These are phyloP conservation scores for Agaricus blazei DNA, from an alignment of 768 basidiomycete species.

Conservation along the genomic window DNA sequence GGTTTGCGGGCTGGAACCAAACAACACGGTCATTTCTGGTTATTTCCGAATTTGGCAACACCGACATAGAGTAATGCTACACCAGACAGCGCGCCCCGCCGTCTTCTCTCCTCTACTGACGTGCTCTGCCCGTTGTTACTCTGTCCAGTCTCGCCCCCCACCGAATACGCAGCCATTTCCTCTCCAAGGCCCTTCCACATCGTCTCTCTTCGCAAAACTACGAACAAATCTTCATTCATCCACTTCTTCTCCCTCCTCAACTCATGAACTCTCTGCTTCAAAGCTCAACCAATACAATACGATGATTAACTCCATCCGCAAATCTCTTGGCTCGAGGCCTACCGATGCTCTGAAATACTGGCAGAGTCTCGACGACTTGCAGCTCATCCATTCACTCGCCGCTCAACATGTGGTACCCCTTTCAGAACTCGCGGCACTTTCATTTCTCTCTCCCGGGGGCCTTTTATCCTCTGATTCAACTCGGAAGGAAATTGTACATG, in stretches of 20 bases:
- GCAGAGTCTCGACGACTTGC: conserved; percentile 35
- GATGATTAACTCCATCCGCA: conserved; percentile 32
- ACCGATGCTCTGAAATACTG: conserved; percentile 29
- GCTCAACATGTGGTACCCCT: conserved; percentile 32
- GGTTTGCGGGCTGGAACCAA: neutral
- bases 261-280: conserved; percentile 9
- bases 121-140: neutral
- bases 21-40: neutral
- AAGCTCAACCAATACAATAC: conserved; percentile 21
- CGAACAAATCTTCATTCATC: neutral
- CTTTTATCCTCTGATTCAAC: neutral
- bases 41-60: neutral
- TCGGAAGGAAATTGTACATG: too few species aligned
- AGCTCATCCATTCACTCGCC: conserved; percentile 43
- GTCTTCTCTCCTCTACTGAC: too few species aligned
- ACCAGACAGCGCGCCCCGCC: neutral
- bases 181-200: neutral
- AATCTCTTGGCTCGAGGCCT: conserved; percentile 31
- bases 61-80: neutral
- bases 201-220: conserved; percentile 7
- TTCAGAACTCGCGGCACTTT: conserved; percentile 22
- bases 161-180: neutral
- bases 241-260: neutral
- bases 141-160: neutral
- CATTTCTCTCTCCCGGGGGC: neutral